Evolutionary conservation across 345 rosid genomes (phyloP).

Genomic region (Streptanthus diversifolius): DNA sequence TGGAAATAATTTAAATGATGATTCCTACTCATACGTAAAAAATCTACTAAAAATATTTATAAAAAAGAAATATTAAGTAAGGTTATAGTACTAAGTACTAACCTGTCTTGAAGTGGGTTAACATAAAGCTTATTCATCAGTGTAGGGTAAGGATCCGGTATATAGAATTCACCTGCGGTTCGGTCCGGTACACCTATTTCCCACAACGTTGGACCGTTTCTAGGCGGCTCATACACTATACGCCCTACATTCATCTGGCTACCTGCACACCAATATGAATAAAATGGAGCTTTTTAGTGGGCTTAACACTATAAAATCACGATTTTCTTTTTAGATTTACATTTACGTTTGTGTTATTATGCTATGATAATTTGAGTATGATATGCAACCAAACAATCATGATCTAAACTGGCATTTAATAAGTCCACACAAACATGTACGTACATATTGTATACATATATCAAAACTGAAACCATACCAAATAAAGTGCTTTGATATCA

Average conservation of each 20-base stretch:
- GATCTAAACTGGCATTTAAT: background rate
- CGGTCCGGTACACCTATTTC: slow-evolving; percentile 84
- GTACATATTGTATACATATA: background rate
- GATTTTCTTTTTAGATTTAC: background rate
- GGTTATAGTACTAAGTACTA: background rate
- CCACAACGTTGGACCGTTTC: slow-evolving; percentile 83
- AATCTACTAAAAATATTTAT: background rate
- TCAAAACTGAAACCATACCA: background rate
- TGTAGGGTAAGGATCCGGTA: slow-evolving; percentile 67
- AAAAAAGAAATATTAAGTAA: background rate
- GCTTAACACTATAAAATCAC: background rate
- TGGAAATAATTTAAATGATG: background rate
- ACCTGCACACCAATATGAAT: slow-evolving; percentile 39
- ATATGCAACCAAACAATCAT: background rate
- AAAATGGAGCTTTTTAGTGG: background rate
- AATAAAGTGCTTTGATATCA: background rate
- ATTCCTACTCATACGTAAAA: background rate
- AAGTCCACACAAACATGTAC: background rate
- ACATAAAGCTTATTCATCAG: slow-evolving; percentile 47
- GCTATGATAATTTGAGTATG: background rate
- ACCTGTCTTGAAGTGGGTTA: slow-evolving; percentile 43
- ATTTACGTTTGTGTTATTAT: background rate
- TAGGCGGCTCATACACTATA: slow-evolving; percentile 57
- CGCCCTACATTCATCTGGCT: slow-evolving; percentile 38
- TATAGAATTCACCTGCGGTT: slow-evolving; percentile 64